Conservation (phyloP, 768 basidiomycete genomes). For the Hygrocybe punicea region DNA sequence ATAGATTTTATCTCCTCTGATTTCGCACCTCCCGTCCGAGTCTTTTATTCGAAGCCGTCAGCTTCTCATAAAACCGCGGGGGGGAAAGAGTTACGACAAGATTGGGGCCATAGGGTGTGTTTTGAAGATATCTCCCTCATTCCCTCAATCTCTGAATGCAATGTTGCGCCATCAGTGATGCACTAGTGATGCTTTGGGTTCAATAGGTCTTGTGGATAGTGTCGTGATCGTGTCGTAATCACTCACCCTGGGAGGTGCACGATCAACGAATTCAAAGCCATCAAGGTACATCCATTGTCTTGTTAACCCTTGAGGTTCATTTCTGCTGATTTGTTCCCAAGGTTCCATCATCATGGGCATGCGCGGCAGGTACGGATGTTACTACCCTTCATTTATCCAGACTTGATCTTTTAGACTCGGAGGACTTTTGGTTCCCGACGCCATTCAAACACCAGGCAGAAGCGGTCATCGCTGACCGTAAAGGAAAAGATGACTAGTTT, state of each 20-base stretch:
- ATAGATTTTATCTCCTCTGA: constrained; percentile 10
- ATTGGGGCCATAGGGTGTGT: constrained; percentile 44
- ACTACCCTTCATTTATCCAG: background rate
- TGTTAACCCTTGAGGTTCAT: background rate
- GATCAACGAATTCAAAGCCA: constrained; percentile 33
- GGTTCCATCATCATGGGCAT: constrained; percentile 20
- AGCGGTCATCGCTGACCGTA: constrained; percentile 35
- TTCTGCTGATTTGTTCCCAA: background rate
- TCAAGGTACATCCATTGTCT: constrained; percentile 25
- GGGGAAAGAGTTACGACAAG: constrained; percentile 41
- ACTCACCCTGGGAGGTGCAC: constrained; percentile 40
- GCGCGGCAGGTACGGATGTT: constrained; percentile 16
- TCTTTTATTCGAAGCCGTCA: constrained; percentile 12
- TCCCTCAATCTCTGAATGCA: background rate
- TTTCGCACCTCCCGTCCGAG: background rate
- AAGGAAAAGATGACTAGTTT: constrained; percentile 42
- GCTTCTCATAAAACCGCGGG: constrained; percentile 38
- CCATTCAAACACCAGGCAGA: constrained; percentile 33
- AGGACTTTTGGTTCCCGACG: constrained; percentile 38
- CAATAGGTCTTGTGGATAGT: constrained; percentile 36
- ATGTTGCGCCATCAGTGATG: constrained; percentile 33
- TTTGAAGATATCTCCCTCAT: background rate
- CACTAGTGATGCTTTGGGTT: too few relatives aligned
- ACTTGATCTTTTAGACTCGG: constrained; percentile 18
- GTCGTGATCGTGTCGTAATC: constrained; percentile 42